Evolutionary conservation across 106 monocot genomes (phyloP).

Genomic region (Acorus gramineus): DNA sequence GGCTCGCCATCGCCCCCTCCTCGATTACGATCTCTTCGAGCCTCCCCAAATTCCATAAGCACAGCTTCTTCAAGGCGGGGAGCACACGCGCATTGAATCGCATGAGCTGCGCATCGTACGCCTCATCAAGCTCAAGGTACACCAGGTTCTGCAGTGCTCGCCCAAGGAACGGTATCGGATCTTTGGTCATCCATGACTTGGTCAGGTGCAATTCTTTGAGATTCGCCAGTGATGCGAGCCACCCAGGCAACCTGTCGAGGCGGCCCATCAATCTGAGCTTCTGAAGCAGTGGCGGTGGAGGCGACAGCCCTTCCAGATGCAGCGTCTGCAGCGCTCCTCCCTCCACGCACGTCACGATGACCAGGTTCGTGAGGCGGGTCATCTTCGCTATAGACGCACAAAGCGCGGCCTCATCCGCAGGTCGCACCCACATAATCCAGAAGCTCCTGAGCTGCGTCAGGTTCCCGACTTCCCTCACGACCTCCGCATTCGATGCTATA

Average conservation of each 20-base stretch:
- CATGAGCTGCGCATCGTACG: neutral
- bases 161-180: neutral
- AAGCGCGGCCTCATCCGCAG: no score
- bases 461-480: constrained; percentile 4
- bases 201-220: neutral
- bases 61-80: neutral
- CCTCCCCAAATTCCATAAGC: no score
- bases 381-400: no score
- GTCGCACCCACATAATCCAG: no score
- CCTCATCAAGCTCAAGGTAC: neutral
- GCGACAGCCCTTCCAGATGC: neutral
- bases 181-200: neutral
- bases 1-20: no score
- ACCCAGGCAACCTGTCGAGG: constrained; percentile 3
- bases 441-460: neutral
- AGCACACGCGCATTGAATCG: neutral
- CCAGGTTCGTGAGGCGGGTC: no score
- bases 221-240: neutral
- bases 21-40: no score
- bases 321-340: neutral
- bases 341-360: no score
- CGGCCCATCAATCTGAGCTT: neutral
- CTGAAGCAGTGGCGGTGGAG: constrained; percentile 8
- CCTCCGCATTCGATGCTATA: neutral
- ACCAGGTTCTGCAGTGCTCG: neutral